Evolutionary conservation across 148 eudicot species (phyloP), one percentile per base, ranked within the genome.

Genomic region (Cornus controversa): DNA sequence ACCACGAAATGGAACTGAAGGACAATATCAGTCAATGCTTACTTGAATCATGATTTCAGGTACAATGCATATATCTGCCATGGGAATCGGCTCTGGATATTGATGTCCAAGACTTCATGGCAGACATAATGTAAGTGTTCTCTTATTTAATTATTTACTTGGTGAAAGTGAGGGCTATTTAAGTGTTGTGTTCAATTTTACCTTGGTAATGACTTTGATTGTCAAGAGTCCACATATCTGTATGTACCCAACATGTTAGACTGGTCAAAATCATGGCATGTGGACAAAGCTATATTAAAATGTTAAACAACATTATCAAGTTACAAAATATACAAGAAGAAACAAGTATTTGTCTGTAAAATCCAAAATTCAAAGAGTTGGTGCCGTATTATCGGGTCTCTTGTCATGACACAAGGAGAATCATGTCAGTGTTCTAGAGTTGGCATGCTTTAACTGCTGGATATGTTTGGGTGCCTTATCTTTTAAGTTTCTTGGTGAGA

Each of bases 21-120:
- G 9, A 60, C 64, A 22, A 22, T 40, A 54, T 20, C 18, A 14
- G 8, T 66, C 67, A 47, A 16, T 22, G 6, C 27, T 75, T 50
- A 76, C 57, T 26, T 28, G 62, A 54, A 64, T 27, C 36, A 57
- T 66, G 68, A 40, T 69, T 68, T 77, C 87, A 94, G 98, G 91
- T 91, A 4, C 74, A 89, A 67, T 88, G 95, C 77, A 77, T 87
- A 66, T 86, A 87, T 89, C 85, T 95, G 79, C 91, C 93, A 1
- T 95, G 98, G 97, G 97, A 95, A 80, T 87, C 89, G 78, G 92
- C 93, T 69, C 74, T 78, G 28, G 93, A 86, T 74, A 78, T 77
- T n/a, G 90, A 85, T 82, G 94, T 95, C 71, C 89, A 71, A 72
- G 78, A 65, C 79, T 80, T 86, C 78, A 79, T 71, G 83, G 93